Conservation (phyloP, 495 filamentous ascomycete species). For the Podospora comata region DNA sequence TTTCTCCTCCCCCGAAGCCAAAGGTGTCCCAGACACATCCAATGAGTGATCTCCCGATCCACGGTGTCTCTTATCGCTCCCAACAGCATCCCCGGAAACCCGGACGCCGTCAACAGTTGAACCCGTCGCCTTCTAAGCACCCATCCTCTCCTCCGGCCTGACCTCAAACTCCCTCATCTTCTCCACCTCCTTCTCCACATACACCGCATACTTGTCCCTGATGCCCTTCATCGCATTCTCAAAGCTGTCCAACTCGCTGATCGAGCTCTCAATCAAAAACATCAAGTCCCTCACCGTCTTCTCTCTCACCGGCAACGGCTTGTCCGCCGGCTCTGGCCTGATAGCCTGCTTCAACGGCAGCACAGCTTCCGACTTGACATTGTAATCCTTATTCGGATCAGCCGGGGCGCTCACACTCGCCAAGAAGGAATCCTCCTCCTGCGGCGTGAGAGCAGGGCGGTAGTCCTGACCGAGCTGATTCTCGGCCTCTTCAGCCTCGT, state of each 20-base stretch:
- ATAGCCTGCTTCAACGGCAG: not conserved
- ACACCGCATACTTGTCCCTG: conserved; percentile 20
- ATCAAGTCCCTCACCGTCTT: conserved; percentile 24
- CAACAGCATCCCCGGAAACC: not conserved
- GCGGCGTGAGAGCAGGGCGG: conserved; percentile 13
- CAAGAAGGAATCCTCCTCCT: conserved; percentile 30
- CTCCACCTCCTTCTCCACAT: conserved; percentile 28
- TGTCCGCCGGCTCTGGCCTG: conserved; percentile 4
- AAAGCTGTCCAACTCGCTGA: conserved; percentile 22
- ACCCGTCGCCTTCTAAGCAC: not conserved
- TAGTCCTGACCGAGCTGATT: conserved; percentile 53
- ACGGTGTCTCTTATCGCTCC: not conserved
- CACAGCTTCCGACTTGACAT: conserved; percentile 12
- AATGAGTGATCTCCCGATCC: not conserved
- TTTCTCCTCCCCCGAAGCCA: too few species aligned
- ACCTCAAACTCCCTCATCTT: conserved; percentile 22
- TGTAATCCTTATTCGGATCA: conserved; percentile 24
- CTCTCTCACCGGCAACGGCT: conserved; percentile 20
- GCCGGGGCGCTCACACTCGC: conserved; percentile 31
- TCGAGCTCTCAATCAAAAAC: conserved; percentile 19
- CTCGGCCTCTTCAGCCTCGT: conserved; percentile 55
- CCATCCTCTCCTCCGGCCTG: conserved; percentile 25
- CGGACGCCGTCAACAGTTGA: not conserved
- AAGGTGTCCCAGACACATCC: not conserved
- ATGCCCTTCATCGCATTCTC: conserved; percentile 21